Conservation (phyloP, 2,329 filamentous ascomycete genomes). For the Mycosphaerella sp. region DNA sequence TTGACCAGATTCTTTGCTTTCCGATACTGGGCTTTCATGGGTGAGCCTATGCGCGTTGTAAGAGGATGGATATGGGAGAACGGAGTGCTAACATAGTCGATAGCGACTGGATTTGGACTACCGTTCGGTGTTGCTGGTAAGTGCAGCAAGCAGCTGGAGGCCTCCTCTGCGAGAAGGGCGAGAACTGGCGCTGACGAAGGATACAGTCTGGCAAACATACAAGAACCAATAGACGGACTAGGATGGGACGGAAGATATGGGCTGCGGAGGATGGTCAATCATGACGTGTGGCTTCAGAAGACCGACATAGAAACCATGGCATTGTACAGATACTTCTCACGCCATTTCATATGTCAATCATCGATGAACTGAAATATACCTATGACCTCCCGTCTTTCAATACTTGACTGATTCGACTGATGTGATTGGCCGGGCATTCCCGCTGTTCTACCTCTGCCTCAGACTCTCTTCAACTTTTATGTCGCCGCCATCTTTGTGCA, state of each 20-base stretch:
- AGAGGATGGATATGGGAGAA: conserved; percentile 5
- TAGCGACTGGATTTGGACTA: conserved; percentile 52
- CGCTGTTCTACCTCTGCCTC: neutral
- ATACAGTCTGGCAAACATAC: conserved; percentile 59
- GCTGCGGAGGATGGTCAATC: neutral
- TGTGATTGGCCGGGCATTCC: conserved; percentile 3
- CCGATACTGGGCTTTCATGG: conserved; percentile 76
- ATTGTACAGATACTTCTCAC: conserved; percentile 9
- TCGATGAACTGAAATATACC: neutral
- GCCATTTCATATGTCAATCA: conserved; percentile 10
- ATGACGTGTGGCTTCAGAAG: neutral
- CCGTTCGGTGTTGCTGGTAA: conserved; percentile 61
- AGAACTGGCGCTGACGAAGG: conserved; percentile 7
- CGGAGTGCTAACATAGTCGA: conserved; percentile 34
- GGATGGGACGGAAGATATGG: conserved; percentile 1
- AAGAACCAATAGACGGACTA: conserved; percentile 47
- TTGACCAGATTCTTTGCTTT: conserved; percentile 76
- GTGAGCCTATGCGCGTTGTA: conserved; percentile 40
- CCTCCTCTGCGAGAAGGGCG: neutral
- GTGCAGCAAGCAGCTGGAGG: conserved; percentile 22
- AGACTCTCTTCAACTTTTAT: conserved; percentile 9
- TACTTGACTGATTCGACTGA: conserved; percentile 2
- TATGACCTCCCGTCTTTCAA: conserved; percentile 1
- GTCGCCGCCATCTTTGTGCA: neutral
- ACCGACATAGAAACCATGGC: conserved; percentile 6